Percentiles rank a stretch among this genome's conserved stretches.
These are phyloP conservation scores for Kwoniella europaea DNA, from an alignment of 768 basidiomycete species.

Conservation along the genomic window DNA sequence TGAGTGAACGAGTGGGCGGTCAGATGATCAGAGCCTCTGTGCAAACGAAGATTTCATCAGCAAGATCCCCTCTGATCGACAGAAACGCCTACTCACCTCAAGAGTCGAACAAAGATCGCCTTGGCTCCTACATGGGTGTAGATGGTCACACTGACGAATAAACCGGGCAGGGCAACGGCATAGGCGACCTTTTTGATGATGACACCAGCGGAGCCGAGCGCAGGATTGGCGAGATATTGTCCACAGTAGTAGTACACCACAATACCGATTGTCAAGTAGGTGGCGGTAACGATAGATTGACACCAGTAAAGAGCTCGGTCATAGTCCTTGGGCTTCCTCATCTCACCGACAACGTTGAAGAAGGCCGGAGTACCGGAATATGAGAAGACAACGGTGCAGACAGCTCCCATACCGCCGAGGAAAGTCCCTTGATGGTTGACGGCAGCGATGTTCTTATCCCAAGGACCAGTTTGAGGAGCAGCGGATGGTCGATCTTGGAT, in stretches of 20 bases:
- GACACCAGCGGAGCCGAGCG: slow-evolving; percentile 43
- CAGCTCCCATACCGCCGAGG: slow-evolving; percentile 38
- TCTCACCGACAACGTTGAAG: slow-evolving; percentile 45
- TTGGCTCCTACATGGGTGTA: slow-evolving; percentile 46
- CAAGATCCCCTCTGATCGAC: too few species aligned
- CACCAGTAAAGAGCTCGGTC: slow-evolving; percentile 39
- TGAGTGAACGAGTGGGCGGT: slow-evolving; percentile 19
- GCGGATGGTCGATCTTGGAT: slow-evolving; percentile 37
- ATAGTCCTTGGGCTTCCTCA: slow-evolving; percentile 36
- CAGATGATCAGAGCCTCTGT: slow-evolving; percentile 34
- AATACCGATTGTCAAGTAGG: slow-evolving; percentile 32
- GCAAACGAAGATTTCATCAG: not conserved
- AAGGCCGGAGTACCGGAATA: slow-evolving; percentile 37
- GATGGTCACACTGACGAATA: slow-evolving; percentile 31
- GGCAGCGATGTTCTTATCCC: slow-evolving; percentile 34
- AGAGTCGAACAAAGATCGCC: slow-evolving; percentile 47
- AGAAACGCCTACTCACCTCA: slow-evolving; percentile 26
- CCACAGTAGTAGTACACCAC: slow-evolving; percentile 40
- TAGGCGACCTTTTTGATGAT: slow-evolving; percentile 49
- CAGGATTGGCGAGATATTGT: slow-evolving; percentile 44
- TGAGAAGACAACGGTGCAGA: slow-evolving; percentile 40
- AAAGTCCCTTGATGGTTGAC: slow-evolving; percentile 37
- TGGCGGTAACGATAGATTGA: slow-evolving; percentile 47
- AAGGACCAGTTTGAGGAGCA: slow-evolving; percentile 36
- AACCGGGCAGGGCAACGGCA: slow-evolving; percentile 48